Evolutionary conservation across 1,284 basidiomycete genomes (phyloP).

Genomic region (Apiotrichum akiyoshidainum): DNA sequence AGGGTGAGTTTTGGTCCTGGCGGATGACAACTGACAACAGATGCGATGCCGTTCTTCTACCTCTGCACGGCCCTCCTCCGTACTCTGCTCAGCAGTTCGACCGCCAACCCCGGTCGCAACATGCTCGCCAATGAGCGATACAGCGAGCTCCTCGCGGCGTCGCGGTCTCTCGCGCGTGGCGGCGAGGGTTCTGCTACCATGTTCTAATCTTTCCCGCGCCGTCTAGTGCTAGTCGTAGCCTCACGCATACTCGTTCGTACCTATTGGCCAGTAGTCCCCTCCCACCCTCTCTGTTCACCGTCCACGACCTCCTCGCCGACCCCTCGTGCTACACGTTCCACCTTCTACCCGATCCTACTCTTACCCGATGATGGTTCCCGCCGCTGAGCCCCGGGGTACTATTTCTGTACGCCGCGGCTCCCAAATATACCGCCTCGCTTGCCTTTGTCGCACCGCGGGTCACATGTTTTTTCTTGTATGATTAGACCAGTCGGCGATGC

Average conservation of each 20-base stretch:
- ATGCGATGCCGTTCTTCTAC: conserved; percentile 54
- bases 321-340: too few species aligned
- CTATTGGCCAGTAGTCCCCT: too few species aligned
- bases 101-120: conserved; percentile 34
- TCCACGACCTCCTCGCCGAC: too few species aligned
- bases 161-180: conserved; percentile 36
- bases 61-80: conserved; percentile 48
- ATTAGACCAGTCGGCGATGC: conserved; percentile 1
- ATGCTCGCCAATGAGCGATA: conserved; percentile 38
- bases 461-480: neutral
- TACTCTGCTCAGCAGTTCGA: conserved; percentile 24
- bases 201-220: too few species aligned
- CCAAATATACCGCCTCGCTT: neutral
- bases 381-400: neutral
- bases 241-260: too few species aligned
- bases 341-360: too few species aligned
- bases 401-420: neutral
- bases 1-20: conserved; percentile 26
- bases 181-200: too few species aligned
- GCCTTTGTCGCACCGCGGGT: neutral
- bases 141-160: conserved; percentile 45
- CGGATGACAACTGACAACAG: conserved; percentile 15
- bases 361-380: too few species aligned
- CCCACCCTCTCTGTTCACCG: too few species aligned
- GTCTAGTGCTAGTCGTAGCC: too few species aligned